phyloP scores from a whole-genome alignment of 2,329 filamentous ascomycete genomes.

The Colletotrichum sp. region DNA sequence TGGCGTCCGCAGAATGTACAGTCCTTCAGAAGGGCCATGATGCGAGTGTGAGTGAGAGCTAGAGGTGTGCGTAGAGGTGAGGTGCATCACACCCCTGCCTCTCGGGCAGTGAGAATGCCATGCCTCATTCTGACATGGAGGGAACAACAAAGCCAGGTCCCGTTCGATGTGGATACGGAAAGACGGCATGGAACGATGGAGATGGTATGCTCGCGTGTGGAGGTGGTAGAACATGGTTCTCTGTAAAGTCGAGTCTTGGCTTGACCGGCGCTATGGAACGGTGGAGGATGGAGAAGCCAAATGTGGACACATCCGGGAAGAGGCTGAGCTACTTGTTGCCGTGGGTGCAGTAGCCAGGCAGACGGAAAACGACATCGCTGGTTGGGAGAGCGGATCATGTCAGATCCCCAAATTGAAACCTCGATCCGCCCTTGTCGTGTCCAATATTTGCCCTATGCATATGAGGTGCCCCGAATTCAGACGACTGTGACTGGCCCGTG shows the following conservation, averaged over 20 bases:
- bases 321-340: slow-evolving; percentile 8
- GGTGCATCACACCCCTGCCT: slow-evolving; percentile 2
- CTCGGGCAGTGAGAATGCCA: background rate
- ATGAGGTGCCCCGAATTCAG: background rate
- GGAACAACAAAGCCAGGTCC: slow-evolving; percentile 9
- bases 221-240: slow-evolving; percentile 2
- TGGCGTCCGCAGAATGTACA: background rate
- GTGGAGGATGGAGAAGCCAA: background rate
- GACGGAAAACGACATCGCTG: background rate
- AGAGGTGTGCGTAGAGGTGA: slow-evolving; percentile 1
- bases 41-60: slow-evolving; percentile 15
- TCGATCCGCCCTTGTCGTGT: background rate
- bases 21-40: background rate
- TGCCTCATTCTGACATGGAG: slow-evolving; percentile 16
- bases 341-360: slow-evolving; percentile 3
- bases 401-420: slow-evolving; percentile 12
- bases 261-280: background rate
- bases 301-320: background rate
- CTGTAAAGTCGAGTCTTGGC: background rate
- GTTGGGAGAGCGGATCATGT: background rate
- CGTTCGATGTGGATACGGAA: background rate
- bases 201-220: background rate
- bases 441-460: background rate
- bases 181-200: background rate
- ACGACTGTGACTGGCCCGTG: background rate